Conservation (phyloP, 2,329 filamentous ascomycete species). For the Neoarthrinium moseri region DNA sequence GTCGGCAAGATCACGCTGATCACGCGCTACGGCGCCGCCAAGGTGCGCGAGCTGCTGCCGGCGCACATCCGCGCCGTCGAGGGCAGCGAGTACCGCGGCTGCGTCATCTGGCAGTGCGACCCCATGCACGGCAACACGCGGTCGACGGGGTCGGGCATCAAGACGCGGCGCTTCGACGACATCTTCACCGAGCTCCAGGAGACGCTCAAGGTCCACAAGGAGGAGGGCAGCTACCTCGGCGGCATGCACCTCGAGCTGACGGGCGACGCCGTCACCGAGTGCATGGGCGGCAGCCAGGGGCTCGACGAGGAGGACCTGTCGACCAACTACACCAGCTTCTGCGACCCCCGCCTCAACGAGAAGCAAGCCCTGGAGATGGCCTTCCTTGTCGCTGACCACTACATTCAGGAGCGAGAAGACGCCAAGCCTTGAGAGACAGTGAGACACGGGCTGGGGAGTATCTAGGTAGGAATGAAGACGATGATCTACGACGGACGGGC, state of each 20-base stretch:
- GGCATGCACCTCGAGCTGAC: slow-evolving; percentile 95
- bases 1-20: slow-evolving; percentile 94
- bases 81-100: slow-evolving; percentile 63
- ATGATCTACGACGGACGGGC: too few species aligned
- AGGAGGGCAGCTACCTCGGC: slow-evolving; percentile 81
- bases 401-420: slow-evolving; percentile 37
- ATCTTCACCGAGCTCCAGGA: slow-evolving; percentile 86
- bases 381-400: slow-evolving; percentile 88
- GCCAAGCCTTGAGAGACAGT: background rate
- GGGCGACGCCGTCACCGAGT: slow-evolving; percentile 94
- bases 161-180: slow-evolving; percentile 87
- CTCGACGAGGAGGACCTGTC: slow-evolving; percentile 85
- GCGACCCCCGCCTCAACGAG: slow-evolving; percentile 92
- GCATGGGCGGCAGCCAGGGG: slow-evolving; percentile 84
- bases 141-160: slow-evolving; percentile 73
- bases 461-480: too few species aligned
- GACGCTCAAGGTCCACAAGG: slow-evolving; percentile 80
- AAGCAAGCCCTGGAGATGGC: slow-evolving; percentile 96
- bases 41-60: slow-evolving; percentile 74
- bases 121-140: slow-evolving; percentile 91
- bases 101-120: slow-evolving; percentile 95
- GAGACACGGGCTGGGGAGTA: too few species aligned
- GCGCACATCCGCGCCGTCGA: slow-evolving; percentile 87
- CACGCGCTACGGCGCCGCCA: slow-evolving; percentile 84
- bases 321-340: slow-evolving; percentile 92